Conservation (phyloP, 73 alveolate species). For the Strombidium stylifer region DNA sequence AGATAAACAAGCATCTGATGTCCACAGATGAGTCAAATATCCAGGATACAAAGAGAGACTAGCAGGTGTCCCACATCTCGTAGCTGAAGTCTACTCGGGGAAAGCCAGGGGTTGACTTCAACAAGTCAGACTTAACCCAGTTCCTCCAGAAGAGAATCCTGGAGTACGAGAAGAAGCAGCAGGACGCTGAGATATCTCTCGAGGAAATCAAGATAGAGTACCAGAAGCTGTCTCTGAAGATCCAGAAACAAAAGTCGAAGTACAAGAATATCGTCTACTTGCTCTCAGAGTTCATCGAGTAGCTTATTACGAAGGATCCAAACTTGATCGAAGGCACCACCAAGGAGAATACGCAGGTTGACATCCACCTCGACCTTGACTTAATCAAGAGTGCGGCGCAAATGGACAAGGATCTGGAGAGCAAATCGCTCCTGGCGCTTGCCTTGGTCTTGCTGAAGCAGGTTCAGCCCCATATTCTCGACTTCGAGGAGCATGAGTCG, state of each 20-base stretch:
- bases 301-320: too few species aligned
- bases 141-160: constrained; percentile 41
- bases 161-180: constrained; percentile 38
- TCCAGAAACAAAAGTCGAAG: constrained; percentile 24
- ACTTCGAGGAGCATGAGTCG: too few species aligned
- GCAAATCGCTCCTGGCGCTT: constrained; percentile 30
- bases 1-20: too few species aligned
- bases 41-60: too few species aligned
- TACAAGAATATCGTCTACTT: constrained; percentile 12
- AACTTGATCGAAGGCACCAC: neutral
- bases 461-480: constrained; percentile 26
- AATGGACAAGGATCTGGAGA: constrained; percentile 22
- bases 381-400: constrained; percentile 21
- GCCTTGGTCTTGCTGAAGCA: constrained; percentile 46
- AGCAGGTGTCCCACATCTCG: too few species aligned
- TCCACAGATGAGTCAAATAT: too few species aligned
- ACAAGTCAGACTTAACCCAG: constrained; percentile 34
- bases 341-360: constrained; percentile 22
- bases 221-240: neutral
- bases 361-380: constrained; percentile 56
- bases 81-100: neutral
- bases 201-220: constrained; percentile 20
- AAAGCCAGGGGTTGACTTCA: neutral
- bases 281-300: constrained; percentile 51
- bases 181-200: constrained; percentile 3